Conservation (phyloP, 768 basidiomycete species). For the Tylopilus subfusipes region DNA sequence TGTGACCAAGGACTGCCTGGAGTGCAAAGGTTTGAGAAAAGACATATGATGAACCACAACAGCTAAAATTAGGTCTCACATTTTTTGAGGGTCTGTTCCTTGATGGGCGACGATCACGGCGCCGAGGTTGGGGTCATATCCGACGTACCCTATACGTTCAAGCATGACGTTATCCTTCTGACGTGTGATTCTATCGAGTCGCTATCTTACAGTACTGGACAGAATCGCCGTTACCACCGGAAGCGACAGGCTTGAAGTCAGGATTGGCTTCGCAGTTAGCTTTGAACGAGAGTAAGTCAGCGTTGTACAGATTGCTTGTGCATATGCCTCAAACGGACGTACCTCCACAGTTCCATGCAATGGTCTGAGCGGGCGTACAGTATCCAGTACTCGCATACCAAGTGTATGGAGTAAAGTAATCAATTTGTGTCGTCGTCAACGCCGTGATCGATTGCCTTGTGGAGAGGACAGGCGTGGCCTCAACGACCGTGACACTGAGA, state of each 20-base stretch:
- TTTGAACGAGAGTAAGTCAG: constrained; percentile 12
- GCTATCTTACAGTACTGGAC: constrained; percentile 41
- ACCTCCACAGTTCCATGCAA: constrained; percentile 57
- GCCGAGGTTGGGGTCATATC: constrained; percentile 41
- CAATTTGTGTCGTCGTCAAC: constrained; percentile 40
- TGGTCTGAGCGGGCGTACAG: constrained; percentile 41
- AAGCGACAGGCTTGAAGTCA: constrained; percentile 44
- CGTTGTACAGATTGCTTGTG: neutral
- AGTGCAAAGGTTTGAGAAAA: neutral
- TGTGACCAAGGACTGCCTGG: constrained; percentile 37
- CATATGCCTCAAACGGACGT: constrained; percentile 13
- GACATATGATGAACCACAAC: neutral
- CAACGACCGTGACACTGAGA: constrained; percentile 11
- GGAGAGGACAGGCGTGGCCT: constrained; percentile 25
- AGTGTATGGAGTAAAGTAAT: constrained; percentile 45
- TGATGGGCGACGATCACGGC: constrained; percentile 39
- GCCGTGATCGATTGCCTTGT: constrained; percentile 39
- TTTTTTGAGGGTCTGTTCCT: constrained; percentile 30
- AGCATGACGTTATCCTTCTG: neutral
- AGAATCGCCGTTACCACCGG: constrained; percentile 43
- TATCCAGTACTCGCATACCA: constrained; percentile 50
- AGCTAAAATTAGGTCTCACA: constrained; percentile 18
- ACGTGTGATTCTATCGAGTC: neutral
- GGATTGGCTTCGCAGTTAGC: constrained; percentile 48
- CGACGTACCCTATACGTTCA: constrained; percentile 45